Percentiles rank a stretch among this genome's conserved stretches.
phyloP scores from a whole-genome alignment of 1,284 basidiomycete species.

The Ustilago bromivora region DNA sequence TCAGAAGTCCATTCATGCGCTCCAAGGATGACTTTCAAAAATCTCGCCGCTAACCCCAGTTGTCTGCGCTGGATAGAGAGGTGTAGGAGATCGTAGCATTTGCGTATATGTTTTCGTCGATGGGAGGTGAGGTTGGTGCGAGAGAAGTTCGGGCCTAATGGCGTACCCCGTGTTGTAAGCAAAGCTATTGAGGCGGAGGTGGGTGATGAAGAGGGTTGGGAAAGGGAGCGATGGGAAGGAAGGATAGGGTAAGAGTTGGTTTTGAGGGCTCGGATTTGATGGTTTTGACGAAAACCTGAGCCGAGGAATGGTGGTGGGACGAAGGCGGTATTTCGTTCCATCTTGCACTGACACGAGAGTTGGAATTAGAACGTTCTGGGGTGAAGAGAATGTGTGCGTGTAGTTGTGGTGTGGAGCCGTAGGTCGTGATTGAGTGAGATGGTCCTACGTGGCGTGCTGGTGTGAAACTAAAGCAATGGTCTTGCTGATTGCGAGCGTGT shows the following conservation, averaged over 20 bases:
- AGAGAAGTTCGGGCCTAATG: not conserved
- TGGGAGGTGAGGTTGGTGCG: slow-evolving; percentile 11
- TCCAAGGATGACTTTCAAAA: slow-evolving; percentile 19
- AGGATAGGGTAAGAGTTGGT: slow-evolving; percentile 30
- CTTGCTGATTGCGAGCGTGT: no score
- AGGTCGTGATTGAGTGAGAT: no score
- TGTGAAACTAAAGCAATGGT: no score
- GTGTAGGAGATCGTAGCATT: slow-evolving; percentile 34
- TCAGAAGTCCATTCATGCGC: slow-evolving; percentile 39
- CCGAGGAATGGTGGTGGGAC: slow-evolving; percentile 31
- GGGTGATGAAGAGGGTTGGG: slow-evolving; percentile 17
- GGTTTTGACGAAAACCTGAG: slow-evolving; percentile 23
- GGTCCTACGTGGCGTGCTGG: no score
- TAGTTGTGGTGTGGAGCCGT: no score
- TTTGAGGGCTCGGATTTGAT: slow-evolving; percentile 36
- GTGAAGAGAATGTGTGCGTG: no score
- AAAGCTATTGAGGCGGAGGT: slow-evolving; percentile 17
- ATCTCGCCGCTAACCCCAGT: slow-evolving; percentile 13
- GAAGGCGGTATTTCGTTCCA: slow-evolving; percentile 20
- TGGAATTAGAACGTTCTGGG: no score
- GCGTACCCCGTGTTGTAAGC: slow-evolving; percentile 9
- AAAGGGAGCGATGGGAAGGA: slow-evolving; percentile 21
- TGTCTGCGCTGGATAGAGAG: slow-evolving; percentile 20
- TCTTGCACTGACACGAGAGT: not conserved
- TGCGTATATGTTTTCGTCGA: slow-evolving; percentile 27